Evolutionary conservation across 2,329 filamentous ascomycete species (phyloP), one percentile per base, ranked within the genome.

Genomic region (Gliomastix tumulicola): DNA sequence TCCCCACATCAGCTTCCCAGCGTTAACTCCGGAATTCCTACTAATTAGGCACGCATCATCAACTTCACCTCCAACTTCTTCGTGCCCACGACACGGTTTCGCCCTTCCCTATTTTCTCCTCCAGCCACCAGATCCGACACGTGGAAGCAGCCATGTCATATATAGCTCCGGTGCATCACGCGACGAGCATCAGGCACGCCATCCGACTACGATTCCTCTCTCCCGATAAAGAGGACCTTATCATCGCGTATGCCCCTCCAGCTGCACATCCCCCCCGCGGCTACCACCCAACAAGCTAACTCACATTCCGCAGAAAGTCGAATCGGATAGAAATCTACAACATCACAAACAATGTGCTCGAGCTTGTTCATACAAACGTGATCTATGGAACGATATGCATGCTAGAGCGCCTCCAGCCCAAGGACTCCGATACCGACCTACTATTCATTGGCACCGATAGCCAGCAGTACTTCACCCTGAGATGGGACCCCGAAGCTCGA

Each of bases 381-480:
- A 71, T 97, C 38, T 90, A 90, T 56, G 92, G 90, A 55, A 86
- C 84, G 47, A 81, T 97, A 47, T 82, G 84, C 7, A 86, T 96
- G 69, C 74, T 96, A 12, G 77, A 92, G 51, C 82, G 80, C 51
- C 69, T 98, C 33, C 79, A 79, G 19, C 88, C 89, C 6, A 77
- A 79, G 34, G 77, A 86, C 47, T 80, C 82, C 20, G 62, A 71
- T 6, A 87, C 81, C 33, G 88, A 97, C 48, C 78, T 96, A 43
- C 76, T 98, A 42, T 95, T 98, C 55, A 75, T 98, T 39, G 90
- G 88, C 34, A 98, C 92, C 32, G 84, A 95, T 54, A 79, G 84
- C 38, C 84, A 86, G 48, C 82, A 88, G 50, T 97, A 95, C 63
- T 95, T 97, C 58, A 94, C 88, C 3, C 60, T 95, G 16, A 79